Conservation (phyloP, 352 stramenopile genomes). For the Globisporangium nagaii region DNA sequence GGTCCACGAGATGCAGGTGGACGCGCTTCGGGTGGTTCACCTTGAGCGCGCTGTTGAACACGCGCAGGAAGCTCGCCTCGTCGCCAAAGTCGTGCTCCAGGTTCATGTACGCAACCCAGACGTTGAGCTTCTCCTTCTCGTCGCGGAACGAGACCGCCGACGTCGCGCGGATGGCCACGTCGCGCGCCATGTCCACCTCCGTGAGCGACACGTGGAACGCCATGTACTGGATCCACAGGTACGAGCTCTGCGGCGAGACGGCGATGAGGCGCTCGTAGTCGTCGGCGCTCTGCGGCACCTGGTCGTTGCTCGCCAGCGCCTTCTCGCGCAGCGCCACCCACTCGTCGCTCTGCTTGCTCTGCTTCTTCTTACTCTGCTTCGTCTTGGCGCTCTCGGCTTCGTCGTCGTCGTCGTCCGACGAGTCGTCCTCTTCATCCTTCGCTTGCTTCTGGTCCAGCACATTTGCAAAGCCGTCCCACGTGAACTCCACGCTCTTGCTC, state of each 20-base stretch:
- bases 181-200: slow-evolving; percentile 89
- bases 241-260: slow-evolving; percentile 92
- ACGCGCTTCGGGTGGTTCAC: slow-evolving; percentile 96
- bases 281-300: slow-evolving; percentile 88
- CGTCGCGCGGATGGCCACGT: slow-evolving; percentile 91
- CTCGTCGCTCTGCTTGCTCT: slow-evolving; percentile 91
- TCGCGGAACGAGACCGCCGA: slow-evolving; percentile 94
- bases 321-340: slow-evolving; percentile 93
- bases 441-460: slow-evolving; percentile 43
- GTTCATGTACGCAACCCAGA: slow-evolving; percentile 95
- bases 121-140: slow-evolving; percentile 96
- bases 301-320: slow-evolving; percentile 89
- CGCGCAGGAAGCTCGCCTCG: slow-evolving; percentile 82
- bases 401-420: slow-evolving; percentile 35
- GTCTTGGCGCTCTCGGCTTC: slow-evolving; percentile 34
- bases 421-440: slow-evolving; percentile 34
- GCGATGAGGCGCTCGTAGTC: slow-evolving; percentile 95
- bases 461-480: slow-evolving; percentile 82
- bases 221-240: slow-evolving; percentile 98
- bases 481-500: slow-evolving; percentile 61
- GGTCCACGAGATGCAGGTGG: slow-evolving; percentile 92
- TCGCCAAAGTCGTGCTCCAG: slow-evolving; percentile 96
- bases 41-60: slow-evolving; percentile 89
- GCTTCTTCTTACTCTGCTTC: slow-evolving; percentile 84
- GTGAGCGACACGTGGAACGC: slow-evolving; percentile 95